Conservation (phyloP, 2,329 filamentous ascomycete species). For the Pseudogymnoascus sp. region DNA sequence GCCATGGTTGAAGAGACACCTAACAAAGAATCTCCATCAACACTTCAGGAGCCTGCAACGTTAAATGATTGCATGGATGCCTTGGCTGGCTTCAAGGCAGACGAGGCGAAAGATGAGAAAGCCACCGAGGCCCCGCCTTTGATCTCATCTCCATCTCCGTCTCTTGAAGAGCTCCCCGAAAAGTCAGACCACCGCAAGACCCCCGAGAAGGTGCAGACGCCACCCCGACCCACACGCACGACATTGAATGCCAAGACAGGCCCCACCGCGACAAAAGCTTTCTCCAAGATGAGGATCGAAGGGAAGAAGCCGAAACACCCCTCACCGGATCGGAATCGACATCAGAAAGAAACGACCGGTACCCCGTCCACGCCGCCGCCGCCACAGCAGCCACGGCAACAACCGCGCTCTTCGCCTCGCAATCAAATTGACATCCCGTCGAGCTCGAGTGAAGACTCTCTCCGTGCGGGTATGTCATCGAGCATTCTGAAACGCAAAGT, state of each 20-base stretch:
- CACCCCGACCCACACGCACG: no score
- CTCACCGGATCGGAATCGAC: neutral
- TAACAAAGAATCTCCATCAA: neutral
- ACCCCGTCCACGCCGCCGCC: neutral
- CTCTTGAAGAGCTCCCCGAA: neutral
- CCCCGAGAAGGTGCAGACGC: neutral
- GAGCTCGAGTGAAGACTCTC: neutral
- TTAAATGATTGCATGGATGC: neutral
- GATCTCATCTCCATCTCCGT: neutral
- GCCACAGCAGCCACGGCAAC: neutral
- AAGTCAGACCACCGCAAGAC: neutral
- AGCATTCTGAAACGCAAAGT: neutral
- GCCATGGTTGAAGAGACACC: neutral
- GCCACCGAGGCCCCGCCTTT: neutral
- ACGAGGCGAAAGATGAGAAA: neutral
- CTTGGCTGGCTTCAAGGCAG: neutral
- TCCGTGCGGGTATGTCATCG: neutral
- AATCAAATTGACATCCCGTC: neutral
- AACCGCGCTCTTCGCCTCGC: neutral
- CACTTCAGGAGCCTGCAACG: neutral
- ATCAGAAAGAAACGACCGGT: neutral
- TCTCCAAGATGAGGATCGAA: neutral
- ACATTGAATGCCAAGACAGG: neutral
- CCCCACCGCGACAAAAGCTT: neutral
- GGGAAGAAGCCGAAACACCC: neutral